Conservation (phyloP, 2,329 filamentous ascomycete species). For the Cladosporium velox region DNA sequence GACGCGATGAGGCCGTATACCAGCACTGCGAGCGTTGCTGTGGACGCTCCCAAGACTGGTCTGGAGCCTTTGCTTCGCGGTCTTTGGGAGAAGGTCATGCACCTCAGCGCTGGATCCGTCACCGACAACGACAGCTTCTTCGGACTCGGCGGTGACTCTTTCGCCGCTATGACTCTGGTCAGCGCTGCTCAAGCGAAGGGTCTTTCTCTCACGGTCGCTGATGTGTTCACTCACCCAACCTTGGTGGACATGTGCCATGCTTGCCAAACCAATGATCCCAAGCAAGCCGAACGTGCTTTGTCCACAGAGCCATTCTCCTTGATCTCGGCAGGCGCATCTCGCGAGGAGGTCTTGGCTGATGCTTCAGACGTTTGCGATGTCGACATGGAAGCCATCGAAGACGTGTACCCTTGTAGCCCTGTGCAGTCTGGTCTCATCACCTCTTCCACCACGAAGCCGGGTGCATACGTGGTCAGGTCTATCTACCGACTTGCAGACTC, state of each 20-base stretch:
- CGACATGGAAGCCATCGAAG: slow-evolving; percentile 36
- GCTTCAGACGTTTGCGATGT: slow-evolving; percentile 20
- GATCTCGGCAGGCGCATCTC: slow-evolving; percentile 7
- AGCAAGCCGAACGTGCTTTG: neutral
- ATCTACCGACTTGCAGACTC: slow-evolving; percentile 22
- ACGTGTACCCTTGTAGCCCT: slow-evolving; percentile 47
- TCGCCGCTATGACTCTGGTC: slow-evolving; percentile 49
- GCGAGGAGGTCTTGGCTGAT: slow-evolving; percentile 18
- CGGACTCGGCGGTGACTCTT: slow-evolving; percentile 49
- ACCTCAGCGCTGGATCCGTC: slow-evolving; percentile 27
- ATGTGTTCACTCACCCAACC: slow-evolving; percentile 43
- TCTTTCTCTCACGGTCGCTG: slow-evolving; percentile 38
- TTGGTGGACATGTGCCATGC: slow-evolving; percentile 19
- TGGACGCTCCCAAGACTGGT: slow-evolving; percentile 7
- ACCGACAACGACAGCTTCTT: slow-evolving; percentile 46
- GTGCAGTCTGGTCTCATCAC: slow-evolving; percentile 46
- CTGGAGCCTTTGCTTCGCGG: slow-evolving; percentile 38
- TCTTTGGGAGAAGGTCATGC: slow-evolving; percentile 36
- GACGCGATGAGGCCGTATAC: slow-evolving; percentile 5
- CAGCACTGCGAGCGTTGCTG: neutral
- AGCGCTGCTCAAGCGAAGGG: slow-evolving; percentile 41
- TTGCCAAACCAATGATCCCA: slow-evolving; percentile 4
- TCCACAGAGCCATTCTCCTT: slow-evolving; percentile 16
- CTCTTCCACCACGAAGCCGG: slow-evolving; percentile 19
- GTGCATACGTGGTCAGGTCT: slow-evolving; percentile 10